phyloP scores from a whole-genome alignment of 345 rosid genomes.

The Linum tenue region DNA sequence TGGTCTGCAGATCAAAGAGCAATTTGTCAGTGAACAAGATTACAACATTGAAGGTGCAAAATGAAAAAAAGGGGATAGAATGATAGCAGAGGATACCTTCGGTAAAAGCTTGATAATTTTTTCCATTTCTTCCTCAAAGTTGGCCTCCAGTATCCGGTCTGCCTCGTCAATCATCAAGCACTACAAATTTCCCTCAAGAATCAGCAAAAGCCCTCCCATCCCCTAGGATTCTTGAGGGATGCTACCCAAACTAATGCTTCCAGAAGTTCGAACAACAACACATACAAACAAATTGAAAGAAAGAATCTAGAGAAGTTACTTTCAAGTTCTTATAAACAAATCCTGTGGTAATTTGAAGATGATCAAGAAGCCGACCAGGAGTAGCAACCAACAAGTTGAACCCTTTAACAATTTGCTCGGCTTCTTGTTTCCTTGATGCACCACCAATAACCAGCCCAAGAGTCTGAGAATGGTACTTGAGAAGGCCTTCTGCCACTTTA shows the following conservation, averaged over 20 bases:
- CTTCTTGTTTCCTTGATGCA: slow-evolving; percentile 69
- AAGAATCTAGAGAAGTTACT: slow-evolving; percentile 34
- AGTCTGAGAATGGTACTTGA: slow-evolving; percentile 76
- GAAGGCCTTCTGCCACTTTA: slow-evolving; percentile 87
- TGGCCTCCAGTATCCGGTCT: slow-evolving; percentile 90
- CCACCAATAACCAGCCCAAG: slow-evolving; percentile 92
- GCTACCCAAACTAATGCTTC: neutral
- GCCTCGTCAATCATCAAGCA: slow-evolving; percentile 94
- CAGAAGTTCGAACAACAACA: neutral
- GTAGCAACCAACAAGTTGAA: slow-evolving; percentile 90
- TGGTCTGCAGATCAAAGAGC: slow-evolving; percentile 44
- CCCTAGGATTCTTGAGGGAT: too few relatives aligned
- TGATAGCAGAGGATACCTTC: slow-evolving; percentile 38
- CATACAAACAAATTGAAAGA: neutral
- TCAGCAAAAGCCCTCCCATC: neutral
- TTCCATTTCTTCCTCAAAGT: slow-evolving; percentile 97
- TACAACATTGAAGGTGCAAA: neutral
- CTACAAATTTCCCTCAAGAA: slow-evolving; percentile 30
- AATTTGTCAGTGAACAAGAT: neutral
- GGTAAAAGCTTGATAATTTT: slow-evolving; percentile 81
- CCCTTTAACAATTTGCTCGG: slow-evolving; percentile 67
- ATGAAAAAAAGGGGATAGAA: neutral
- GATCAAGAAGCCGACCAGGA: slow-evolving; percentile 96
- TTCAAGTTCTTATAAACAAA: slow-evolving; percentile 76
- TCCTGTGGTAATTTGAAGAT: slow-evolving; percentile 83